Conservation (phyloP, 2,329 filamentous ascomycete genomes). For the Monilinia fructigena region DNA sequence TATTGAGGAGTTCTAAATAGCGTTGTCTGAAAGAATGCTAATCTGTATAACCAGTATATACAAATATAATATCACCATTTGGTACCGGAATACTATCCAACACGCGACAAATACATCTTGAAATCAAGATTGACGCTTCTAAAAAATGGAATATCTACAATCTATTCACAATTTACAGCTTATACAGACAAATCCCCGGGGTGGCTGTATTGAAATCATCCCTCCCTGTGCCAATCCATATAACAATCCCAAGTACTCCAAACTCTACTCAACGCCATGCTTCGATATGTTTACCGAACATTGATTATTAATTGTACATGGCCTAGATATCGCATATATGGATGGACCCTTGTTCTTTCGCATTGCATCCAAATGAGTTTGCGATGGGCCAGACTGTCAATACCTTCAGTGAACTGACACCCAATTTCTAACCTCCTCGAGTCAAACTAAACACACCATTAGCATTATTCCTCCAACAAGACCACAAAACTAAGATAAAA, state of each 20-base stretch:
- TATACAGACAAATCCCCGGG: not conserved
- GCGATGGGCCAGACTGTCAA: too few relatives aligned
- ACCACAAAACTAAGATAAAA: not conserved
- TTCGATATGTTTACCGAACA: not conserved
- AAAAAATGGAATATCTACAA: not conserved
- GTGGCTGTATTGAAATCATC: not conserved
- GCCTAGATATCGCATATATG: not conserved
- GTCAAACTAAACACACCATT: slow-evolving; percentile 31
- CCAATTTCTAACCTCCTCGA: slow-evolving; percentile 27
- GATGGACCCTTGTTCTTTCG: too few relatives aligned
- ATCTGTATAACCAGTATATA: too few relatives aligned
- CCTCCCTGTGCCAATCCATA: not conserved
- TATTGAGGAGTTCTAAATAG: not conserved
- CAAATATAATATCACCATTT: too few relatives aligned
- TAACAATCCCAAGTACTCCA: not conserved
- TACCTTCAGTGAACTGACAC: too few relatives aligned
- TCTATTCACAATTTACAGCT: slow-evolving; percentile 4
- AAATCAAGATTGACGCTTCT: not conserved
- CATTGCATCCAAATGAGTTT: too few relatives aligned
- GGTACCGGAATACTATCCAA: too few relatives aligned
- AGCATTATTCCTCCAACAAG: slow-evolving; percentile 22
- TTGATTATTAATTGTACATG: not conserved
- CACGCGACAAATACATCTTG: too few relatives aligned
- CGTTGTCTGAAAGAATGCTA: not conserved
- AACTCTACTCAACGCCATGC: slow-evolving; percentile 6